Conservation (phyloP, 495 filamentous ascomycete species). For the Hypoxylon fragiforme region DNA sequence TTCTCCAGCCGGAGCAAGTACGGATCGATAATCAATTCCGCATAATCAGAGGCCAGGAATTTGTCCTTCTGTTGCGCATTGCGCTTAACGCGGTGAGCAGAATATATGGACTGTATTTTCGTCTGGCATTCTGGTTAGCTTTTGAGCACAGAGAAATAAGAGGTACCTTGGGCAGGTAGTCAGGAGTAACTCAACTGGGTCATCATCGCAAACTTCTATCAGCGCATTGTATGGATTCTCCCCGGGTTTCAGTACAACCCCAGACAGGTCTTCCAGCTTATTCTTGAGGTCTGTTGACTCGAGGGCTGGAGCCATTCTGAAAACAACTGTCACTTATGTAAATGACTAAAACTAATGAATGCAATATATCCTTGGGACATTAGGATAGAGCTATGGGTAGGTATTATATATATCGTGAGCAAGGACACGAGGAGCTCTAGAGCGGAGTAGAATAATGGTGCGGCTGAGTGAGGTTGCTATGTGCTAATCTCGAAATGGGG, state of each 20-base stretch:
- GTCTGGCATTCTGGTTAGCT: constrained; percentile 48
- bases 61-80: constrained; percentile 71
- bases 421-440: no score
- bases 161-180: no score
- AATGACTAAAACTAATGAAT: not conserved
- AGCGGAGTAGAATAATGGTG: no score
- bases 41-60: constrained; percentile 68
- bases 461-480: not conserved
- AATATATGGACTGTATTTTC: constrained; percentile 72
- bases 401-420: no score
- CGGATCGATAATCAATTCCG: constrained; percentile 72
- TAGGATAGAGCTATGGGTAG: no score
- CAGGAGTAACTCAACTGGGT: constrained; percentile 57
- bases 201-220: constrained; percentile 61
- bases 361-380: no score
- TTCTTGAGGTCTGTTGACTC: constrained; percentile 52
- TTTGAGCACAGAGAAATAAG: no score
- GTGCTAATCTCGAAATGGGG: not conserved
- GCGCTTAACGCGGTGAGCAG: constrained; percentile 69
- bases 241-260: constrained; percentile 47
- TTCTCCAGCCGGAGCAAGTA: constrained; percentile 69
- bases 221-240: constrained; percentile 79
- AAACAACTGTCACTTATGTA: not conserved
- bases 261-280: constrained; percentile 61
- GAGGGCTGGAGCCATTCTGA: constrained; percentile 40